These are phyloP conservation scores for Trichoderma endophyticum DNA, from an alignment of 2,329 filamentous ascomycete species.

Conservation along the genomic window DNA sequence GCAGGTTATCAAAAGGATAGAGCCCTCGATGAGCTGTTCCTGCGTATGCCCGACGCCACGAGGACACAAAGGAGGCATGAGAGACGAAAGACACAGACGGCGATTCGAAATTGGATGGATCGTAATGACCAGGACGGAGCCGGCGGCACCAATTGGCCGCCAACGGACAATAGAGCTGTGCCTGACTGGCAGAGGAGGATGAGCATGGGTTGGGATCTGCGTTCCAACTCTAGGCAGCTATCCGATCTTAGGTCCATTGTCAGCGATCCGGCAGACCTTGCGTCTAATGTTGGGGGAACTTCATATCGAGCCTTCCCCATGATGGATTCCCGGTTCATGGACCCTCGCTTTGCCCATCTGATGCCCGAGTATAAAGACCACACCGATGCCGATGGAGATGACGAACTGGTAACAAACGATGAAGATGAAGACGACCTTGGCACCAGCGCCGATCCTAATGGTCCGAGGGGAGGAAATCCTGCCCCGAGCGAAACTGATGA, in stretches of 20 bases:
- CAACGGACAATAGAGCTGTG: slow-evolving; percentile 43
- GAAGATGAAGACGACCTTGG: slow-evolving; percentile 61
- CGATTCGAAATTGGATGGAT: slow-evolving; percentile 90
- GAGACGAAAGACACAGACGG: slow-evolving; percentile 71
- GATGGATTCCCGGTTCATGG: slow-evolving; percentile 18
- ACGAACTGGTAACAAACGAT: slow-evolving; percentile 81
- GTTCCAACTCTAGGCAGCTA: slow-evolving; percentile 46
- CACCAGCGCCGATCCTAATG: slow-evolving; percentile 40
- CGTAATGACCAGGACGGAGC: slow-evolving; percentile 53
- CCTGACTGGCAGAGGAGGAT: slow-evolving; percentile 52
- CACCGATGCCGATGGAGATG: slow-evolving; percentile 83
- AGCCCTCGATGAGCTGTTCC: slow-evolving; percentile 87
- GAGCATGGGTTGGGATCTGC: slow-evolving; percentile 49
- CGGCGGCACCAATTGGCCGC: slow-evolving; percentile 47
- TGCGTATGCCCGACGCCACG: slow-evolving; percentile 64
- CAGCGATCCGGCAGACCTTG: slow-evolving; percentile 62
- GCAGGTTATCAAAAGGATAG: slow-evolving; percentile 86
- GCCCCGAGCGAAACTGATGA: slow-evolving; percentile 38
- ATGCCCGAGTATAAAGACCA: slow-evolving; percentile 52
- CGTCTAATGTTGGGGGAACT: slow-evolving; percentile 51
- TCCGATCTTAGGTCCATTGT: slow-evolving; percentile 59
- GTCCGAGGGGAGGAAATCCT: slow-evolving; percentile 31
- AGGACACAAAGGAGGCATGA: slow-evolving; percentile 60
- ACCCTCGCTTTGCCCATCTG: slow-evolving; percentile 23
- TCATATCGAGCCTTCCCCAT: slow-evolving; percentile 25